These are phyloP conservation scores for Apiotrichum mycotoxinovorans DNA, from an alignment of 1,284 basidiomycete species.

Conservation along the genomic window DNA sequence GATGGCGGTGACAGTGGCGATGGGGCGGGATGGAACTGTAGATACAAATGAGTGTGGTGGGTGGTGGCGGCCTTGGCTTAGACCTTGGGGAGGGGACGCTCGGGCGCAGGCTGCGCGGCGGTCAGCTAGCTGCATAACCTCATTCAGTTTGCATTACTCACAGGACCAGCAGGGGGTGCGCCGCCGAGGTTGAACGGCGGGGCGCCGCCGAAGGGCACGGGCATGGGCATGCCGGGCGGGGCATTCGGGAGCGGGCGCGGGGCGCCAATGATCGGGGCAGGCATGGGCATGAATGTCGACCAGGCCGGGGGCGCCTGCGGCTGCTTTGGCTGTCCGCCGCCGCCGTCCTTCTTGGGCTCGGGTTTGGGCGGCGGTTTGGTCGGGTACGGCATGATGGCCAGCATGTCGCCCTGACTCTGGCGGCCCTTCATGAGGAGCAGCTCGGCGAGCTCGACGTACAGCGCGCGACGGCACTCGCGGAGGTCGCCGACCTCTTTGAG, in stretches of 20 bases:
- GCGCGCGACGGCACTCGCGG: constrained; percentile 44
- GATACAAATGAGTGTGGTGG: background rate
- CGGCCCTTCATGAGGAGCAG: constrained; percentile 48
- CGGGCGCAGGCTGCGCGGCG: background rate
- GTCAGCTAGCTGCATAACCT: background rate
- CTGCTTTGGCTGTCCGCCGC: constrained; percentile 8
- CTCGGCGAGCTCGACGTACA: constrained; percentile 48
- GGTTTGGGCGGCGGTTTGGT: constrained; percentile 34
- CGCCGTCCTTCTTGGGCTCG: constrained; percentile 16
- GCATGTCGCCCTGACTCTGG: constrained; percentile 46
- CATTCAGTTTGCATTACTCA: background rate
- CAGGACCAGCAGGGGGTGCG: background rate
- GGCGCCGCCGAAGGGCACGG: background rate
- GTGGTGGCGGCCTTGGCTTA: background rate
- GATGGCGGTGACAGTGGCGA: background rate
- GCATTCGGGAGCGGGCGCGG: background rate
- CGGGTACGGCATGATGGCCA: constrained; percentile 49
- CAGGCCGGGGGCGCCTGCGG: constrained; percentile 9
- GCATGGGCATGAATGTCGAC: constrained; percentile 8
- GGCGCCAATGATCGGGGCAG: background rate
- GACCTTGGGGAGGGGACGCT: background rate
- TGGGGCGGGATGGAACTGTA: background rate
- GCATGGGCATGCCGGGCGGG: constrained; percentile 1
- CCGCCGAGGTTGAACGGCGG: background rate
- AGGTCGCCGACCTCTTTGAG: constrained; percentile 49